phyloP scores from a whole-genome alignment of 163 green algal genomes.

The Scenedesmus sp. region DNA sequence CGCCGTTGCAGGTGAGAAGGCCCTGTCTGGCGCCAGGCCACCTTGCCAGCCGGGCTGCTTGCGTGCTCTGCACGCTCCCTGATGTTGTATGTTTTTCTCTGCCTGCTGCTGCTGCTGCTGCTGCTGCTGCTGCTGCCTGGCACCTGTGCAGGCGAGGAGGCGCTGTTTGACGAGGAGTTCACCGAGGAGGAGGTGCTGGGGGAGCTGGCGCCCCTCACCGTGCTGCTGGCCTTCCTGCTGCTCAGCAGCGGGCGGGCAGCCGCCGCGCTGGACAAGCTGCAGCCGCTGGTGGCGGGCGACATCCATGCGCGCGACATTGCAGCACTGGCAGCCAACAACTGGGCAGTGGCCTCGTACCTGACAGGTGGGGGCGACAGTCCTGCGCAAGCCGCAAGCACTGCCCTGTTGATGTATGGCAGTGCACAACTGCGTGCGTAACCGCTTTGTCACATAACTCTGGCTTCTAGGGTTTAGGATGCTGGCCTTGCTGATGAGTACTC shows the following conservation, averaged over 20 bases:
- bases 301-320: constrained; percentile 62
- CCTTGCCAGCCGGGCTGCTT: too few relatives aligned
- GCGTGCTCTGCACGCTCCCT: too few relatives aligned
- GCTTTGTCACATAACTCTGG: neutral
- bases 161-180: constrained; percentile 91
- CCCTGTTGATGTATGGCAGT: too few relatives aligned
- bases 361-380: constrained; percentile 45
- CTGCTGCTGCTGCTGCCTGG: neutral
- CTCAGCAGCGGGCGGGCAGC: neutral
- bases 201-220: constrained; percentile 89
- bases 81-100: too few relatives aligned
- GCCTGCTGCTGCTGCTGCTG: too few relatives aligned
- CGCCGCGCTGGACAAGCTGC: constrained; percentile 46
- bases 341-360: constrained; percentile 54
- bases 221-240: constrained; percentile 89
- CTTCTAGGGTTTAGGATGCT: too few relatives aligned
- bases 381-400: too few relatives aligned
- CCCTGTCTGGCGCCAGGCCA: too few relatives aligned
- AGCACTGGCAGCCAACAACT: constrained; percentile 82
- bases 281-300: constrained; percentile 65
- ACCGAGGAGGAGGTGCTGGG: constrained; percentile 87
- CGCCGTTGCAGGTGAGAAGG: too few relatives aligned
- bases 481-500: too few relatives aligned
- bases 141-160: constrained; percentile 80
- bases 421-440: neutral